Percentiles rank a stretch among this genome's conserved stretches.
Conservation (phyloP, 192 early-diverging fungal genomes). For the Entomortierella lignicola region DNA sequence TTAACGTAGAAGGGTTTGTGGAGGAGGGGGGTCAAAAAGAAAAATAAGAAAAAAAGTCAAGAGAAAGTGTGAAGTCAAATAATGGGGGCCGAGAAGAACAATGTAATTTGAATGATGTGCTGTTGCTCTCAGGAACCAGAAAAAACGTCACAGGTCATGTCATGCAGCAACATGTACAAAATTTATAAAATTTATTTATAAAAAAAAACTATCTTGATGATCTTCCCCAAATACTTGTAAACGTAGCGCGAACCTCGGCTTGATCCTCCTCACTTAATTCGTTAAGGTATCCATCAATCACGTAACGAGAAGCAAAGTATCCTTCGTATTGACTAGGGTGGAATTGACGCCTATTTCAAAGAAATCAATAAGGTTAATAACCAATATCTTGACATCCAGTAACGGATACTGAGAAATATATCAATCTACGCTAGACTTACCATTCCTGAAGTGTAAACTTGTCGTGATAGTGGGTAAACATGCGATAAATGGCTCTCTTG, state of each 20-base stretch:
- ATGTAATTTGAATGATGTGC: neutral
- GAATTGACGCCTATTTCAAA: slow-evolving; percentile 19
- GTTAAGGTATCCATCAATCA: slow-evolving; percentile 8
- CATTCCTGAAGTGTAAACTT: slow-evolving; percentile 28
- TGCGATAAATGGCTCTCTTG: slow-evolving; percentile 36
- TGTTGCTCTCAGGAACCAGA: neutral
- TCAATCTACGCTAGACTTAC: neutral
- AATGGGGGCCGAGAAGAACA: neutral
- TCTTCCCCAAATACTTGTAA: no score
- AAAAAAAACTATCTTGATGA: no score
- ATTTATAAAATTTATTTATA: no score
- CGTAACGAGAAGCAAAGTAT: slow-evolving; percentile 36
- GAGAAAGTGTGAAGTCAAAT: slow-evolving; percentile 1
- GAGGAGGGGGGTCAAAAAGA: neutral
- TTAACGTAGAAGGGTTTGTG: neutral
- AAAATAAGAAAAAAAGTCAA: neutral
- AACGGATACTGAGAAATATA: neutral
- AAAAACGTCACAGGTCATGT: neutral
- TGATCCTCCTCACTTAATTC: slow-evolving; percentile 19
- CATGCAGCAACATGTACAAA: no score
- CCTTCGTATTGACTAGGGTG: slow-evolving; percentile 27
- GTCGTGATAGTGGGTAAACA: slow-evolving; percentile 43
- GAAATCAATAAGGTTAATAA: neutral
- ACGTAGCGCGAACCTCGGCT: neutral
- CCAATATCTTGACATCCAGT: neutral